Conservation (phyloP, 2,329 filamentous ascomycete genomes). For the Sclerotinia minor region DNA sequence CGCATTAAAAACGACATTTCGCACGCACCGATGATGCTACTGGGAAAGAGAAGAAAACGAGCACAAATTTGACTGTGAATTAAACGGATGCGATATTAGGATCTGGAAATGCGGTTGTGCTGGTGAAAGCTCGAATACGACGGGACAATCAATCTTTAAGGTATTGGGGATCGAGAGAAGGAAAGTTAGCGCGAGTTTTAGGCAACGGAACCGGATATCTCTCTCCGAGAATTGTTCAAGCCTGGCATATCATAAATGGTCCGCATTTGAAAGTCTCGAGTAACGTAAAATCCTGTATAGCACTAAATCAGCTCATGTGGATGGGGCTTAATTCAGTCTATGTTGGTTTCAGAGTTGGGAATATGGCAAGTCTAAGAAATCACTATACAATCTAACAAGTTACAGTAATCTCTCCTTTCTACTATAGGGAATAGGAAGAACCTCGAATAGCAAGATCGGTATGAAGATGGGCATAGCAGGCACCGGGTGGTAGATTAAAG, state of each 20-base stretch:
- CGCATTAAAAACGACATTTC: background rate
- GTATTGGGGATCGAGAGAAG: background rate
- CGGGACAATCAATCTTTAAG: background rate
- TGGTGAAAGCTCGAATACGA: background rate
- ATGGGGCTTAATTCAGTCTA: background rate
- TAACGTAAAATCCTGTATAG: background rate
- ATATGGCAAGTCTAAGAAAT: background rate
- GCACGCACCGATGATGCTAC: too few species aligned
- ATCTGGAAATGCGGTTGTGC: background rate
- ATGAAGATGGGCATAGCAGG: too few species aligned
- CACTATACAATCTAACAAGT: background rate
- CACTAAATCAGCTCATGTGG: too few species aligned
- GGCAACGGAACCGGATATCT: accelerated
- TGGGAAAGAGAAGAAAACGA: background rate
- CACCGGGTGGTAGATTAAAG: too few species aligned
- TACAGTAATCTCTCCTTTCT: too few species aligned
- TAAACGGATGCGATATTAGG: too few species aligned
- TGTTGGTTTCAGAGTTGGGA: background rate
- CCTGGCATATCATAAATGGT: background rate
- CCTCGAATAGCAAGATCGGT: background rate
- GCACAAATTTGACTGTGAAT: background rate
- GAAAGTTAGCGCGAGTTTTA: too few species aligned
- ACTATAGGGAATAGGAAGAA: background rate
- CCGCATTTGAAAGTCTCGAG: background rate
- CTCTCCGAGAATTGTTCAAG: background rate